Percentiles rank a stretch among this genome's conserved stretches.
Conservation (phyloP, 2,329 filamentous ascomycete species). For the Cercospora citrullina region DNA sequence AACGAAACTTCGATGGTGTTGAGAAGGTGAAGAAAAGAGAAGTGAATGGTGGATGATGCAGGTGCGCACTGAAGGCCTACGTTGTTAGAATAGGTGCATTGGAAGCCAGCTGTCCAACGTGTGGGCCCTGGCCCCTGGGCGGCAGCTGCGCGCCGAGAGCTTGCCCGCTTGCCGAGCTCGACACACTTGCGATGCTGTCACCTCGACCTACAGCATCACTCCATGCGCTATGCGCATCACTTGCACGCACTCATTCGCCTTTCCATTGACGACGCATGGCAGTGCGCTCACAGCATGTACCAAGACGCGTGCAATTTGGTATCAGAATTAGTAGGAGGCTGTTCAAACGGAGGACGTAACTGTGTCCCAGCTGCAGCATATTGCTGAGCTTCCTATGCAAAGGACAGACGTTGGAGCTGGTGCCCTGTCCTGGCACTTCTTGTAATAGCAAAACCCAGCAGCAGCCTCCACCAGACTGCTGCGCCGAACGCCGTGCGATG, state of each 20-base stretch:
- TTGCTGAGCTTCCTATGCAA: neutral
- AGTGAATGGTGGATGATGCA: conserved; percentile 12
- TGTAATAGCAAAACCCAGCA: neutral
- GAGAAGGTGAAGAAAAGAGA: conserved; percentile 8
- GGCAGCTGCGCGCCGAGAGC: neutral
- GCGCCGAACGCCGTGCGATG: conserved; percentile 7
- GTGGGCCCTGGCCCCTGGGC: neutral
- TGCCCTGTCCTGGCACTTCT: conserved; percentile 1
- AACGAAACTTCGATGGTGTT: neutral
- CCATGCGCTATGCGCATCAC: neutral
- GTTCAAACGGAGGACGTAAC: neutral
- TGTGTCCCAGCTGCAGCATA: neutral
- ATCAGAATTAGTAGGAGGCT: neutral
- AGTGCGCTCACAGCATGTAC: neutral
- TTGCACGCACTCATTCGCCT: neutral
- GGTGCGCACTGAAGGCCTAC: neutral
- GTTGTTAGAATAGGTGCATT: neutral
- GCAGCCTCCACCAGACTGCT: neutral
- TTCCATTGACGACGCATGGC: neutral
- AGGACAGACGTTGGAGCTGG: conserved; percentile 4
- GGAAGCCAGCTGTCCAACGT: neutral
- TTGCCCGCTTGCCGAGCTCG: neutral
- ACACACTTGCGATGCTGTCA: neutral
- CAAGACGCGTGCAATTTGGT: neutral
- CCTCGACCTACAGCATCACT: neutral